phyloP scores from a whole-genome alignment of 1,139 yeast species.

The Suhomyces chickasaworum region DNA sequence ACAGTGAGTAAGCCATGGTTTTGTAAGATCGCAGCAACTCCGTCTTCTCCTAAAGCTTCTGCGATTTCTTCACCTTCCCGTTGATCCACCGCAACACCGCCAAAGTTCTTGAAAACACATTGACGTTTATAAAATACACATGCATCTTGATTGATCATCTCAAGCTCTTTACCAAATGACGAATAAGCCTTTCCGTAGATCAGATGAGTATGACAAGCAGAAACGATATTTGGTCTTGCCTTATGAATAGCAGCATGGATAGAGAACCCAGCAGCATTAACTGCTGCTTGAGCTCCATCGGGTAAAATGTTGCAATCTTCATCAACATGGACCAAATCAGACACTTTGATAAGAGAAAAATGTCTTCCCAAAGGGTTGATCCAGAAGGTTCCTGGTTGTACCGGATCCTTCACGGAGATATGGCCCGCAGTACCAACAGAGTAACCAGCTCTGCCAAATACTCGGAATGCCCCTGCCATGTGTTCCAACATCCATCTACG shows the following conservation, averaged over 20 bases:
- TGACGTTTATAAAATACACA: slow-evolving; percentile 69
- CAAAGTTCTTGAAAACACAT: slow-evolving; percentile 66
- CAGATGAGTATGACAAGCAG: slow-evolving; percentile 84
- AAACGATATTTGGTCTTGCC: slow-evolving; percentile 77
- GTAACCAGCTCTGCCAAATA: slow-evolving; percentile 71
- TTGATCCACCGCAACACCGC: slow-evolving; percentile 79
- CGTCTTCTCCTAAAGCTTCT: slow-evolving; percentile 58
- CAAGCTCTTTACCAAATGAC: slow-evolving; percentile 68
- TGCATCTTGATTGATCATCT: slow-evolving; percentile 80
- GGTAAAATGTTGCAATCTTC: slow-evolving; percentile 65
- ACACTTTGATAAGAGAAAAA: slow-evolving; percentile 66
- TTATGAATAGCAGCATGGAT: slow-evolving; percentile 77
- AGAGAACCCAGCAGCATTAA: slow-evolving; percentile 80
- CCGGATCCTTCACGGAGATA: slow-evolving; percentile 77
- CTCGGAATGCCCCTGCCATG: slow-evolving; percentile 81
- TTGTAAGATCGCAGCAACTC: slow-evolving; percentile 66
- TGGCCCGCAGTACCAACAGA: slow-evolving; percentile 85
- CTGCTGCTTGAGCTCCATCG: slow-evolving; percentile 66
- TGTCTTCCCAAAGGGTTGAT: slow-evolving; percentile 77
- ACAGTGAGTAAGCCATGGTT: slow-evolving; percentile 82
- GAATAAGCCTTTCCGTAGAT: slow-evolving; percentile 75
- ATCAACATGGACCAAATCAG: slow-evolving; percentile 78
- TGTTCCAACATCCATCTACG: slow-evolving; percentile 69
- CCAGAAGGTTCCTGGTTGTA: slow-evolving; percentile 72
- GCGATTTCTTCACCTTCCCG: slow-evolving; percentile 73